These are phyloP conservation scores for Fusarium devonianum DNA, from an alignment of 2,329 filamentous ascomycete species.

Conservation along the genomic window DNA sequence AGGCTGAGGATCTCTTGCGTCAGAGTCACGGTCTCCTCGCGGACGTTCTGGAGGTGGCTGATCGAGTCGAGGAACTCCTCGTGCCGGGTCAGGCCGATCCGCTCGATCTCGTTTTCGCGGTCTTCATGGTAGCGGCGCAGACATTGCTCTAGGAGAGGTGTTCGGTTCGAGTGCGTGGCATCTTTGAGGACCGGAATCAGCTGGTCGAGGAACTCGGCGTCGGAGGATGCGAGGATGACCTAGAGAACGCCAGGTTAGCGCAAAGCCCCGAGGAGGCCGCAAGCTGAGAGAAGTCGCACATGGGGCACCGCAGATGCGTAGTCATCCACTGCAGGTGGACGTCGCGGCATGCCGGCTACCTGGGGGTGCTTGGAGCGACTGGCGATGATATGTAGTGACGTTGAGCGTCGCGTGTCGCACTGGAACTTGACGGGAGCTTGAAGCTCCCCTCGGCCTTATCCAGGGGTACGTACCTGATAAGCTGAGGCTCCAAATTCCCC, in stretches of 20 bases:
- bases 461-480: constrained; percentile 11
- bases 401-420: constrained; percentile 32
- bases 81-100: constrained; percentile 93
- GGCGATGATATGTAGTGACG: constrained; percentile 16
- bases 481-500: not conserved
- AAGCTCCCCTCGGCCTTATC: constrained; percentile 9
- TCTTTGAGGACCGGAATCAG: constrained; percentile 94
- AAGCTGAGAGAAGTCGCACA: constrained; percentile 43
- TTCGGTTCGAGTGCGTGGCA: constrained; percentile 78
- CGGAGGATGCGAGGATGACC: constrained; percentile 92
- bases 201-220: constrained; percentile 94
- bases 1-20: constrained; percentile 91
- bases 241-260: constrained; percentile 49
- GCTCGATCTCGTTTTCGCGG: constrained; percentile 89
- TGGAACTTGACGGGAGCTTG: too few relatives aligned
- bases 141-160: constrained; percentile 76
- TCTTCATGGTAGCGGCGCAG: constrained; percentile 78
- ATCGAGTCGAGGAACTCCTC: constrained; percentile 96
- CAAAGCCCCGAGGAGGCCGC: not conserved
- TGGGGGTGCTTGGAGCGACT: constrained; percentile 15
- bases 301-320: constrained; percentile 56
- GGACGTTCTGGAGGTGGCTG: constrained; percentile 89
- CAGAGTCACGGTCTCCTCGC: constrained; percentile 86
- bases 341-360: constrained; percentile 51
- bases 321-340: constrained; percentile 55